Base-by-base conservation (phyloP, 2,329 filamentous ascomycete genomes). In the Balansia obtecta region DNA sequence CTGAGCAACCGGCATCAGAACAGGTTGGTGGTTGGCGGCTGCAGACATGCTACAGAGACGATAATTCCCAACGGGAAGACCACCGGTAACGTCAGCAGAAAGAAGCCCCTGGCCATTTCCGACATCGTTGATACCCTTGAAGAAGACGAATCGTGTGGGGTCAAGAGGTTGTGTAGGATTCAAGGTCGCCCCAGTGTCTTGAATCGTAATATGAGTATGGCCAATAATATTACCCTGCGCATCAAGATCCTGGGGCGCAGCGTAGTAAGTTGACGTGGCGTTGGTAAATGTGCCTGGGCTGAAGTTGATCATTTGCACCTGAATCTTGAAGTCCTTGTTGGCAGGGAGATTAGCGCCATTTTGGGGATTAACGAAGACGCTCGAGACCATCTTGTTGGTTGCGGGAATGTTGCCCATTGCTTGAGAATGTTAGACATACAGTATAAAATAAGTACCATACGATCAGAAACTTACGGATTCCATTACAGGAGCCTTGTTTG, bases 71-170 rank as follows among this genome's bases (percentile, higher is more conserved):
- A 71, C 69, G 3, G 79, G 77, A 2, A 84, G 74, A 58, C 80
- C 81, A 51, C 73, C 76, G 1, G 68, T 65, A 22, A 84, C 80
- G 2, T 62, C 65, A 39, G 79, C 75, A 12, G 68, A 63, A 11
- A 84, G 68, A 5, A 71, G 66, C 47, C 79, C 79, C 2, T 76
- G 58, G 33, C 73, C 74, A 57, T 83, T 73, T 34, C 78, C 79
- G 15, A 66, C 71, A 53, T 81, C 78, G 64, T 83, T 81, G 67
- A 83, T 79, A 53, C 80, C 80, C 71, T 83, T 82, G 75, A 83
- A 83, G 64, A 82, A 82, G 60, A 68, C 76, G 56, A 78, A 82
- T 59, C 71, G 63, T 20, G 61, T 64, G 33, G 79, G 70, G 54
- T 81, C 72, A 6, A 78, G 71, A 30, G 79, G 72, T n/a, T 63